Percentiles rank a stretch among this genome's conserved stretches.
Evolutionary conservation across 257 asterid species (phyloP).

Genomic region (Rubia yunnanensis): DNA sequence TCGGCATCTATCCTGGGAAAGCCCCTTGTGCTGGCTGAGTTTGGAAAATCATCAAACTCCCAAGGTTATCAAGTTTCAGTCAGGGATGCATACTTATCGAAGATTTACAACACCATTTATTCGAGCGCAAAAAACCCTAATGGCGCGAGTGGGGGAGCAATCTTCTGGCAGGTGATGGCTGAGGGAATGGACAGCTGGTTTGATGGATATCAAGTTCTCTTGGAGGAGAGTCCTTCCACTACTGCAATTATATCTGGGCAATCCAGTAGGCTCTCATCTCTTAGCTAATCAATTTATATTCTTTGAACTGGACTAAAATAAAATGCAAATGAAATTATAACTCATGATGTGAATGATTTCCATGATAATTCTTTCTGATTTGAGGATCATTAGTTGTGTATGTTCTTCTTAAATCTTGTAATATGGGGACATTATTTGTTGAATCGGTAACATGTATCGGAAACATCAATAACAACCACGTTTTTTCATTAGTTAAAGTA

Average conservation of each 20-base stretch:
- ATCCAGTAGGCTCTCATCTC: conserved; percentile 16
- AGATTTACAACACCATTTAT: conserved; percentile 13
- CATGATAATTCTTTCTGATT: background rate
- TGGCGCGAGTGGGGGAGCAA: conserved; percentile 11
- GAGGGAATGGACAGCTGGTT: conserved; percentile 16
- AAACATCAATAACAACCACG: too few species aligned
- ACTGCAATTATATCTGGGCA: conserved; percentile 18
- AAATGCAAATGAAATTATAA: background rate
- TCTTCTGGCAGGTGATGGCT: conserved; percentile 22
- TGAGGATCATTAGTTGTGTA: background rate
- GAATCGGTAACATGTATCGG: too few species aligned
- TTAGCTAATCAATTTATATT: background rate
- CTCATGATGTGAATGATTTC: background rate
- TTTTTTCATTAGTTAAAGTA: too few species aligned
- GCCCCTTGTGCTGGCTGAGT: conserved; percentile 18
- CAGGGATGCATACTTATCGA: conserved; percentile 15
- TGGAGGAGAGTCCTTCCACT: conserved; percentile 17
- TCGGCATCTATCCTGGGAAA: conserved; percentile 12
- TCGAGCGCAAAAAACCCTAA: conserved; percentile 6
- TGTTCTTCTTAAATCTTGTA: background rate
- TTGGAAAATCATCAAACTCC: conserved; percentile 14
- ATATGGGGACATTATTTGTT: too few species aligned
- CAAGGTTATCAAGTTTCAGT: conserved; percentile 1
- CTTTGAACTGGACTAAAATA: background rate
- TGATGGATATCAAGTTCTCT: conserved; percentile 23